phyloP scores from a whole-genome alignment of 106 monocot species.

The Phalaenopsis equestris region DNA sequence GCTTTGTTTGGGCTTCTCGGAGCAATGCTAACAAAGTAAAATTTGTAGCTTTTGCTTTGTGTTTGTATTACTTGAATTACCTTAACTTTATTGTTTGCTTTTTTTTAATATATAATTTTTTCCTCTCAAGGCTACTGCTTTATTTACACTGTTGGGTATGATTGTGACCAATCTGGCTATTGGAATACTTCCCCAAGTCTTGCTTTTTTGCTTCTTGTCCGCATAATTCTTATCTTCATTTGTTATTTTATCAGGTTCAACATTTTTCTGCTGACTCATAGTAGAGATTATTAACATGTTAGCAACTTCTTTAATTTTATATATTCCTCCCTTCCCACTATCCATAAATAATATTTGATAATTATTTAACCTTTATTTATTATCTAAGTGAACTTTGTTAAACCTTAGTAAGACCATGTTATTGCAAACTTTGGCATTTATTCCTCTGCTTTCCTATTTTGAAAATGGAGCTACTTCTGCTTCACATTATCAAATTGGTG shows the following conservation, averaged over 20 bases:
- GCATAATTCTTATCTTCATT: not conserved
- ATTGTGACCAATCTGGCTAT: constrained; percentile 52
- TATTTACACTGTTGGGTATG: constrained; percentile 45
- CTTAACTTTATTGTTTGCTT: not conserved
- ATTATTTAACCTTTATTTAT: too few relatives aligned
- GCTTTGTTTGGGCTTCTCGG: constrained; percentile 78
- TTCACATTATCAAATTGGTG: too few relatives aligned
- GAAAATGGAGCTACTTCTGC: too few relatives aligned
- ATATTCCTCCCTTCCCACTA: too few relatives aligned
- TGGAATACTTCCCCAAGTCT: constrained; percentile 40
- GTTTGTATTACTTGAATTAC: not conserved
- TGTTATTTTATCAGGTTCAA: not conserved
- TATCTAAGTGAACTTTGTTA: too few relatives aligned
- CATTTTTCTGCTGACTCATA: not conserved
- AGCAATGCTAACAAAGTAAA: constrained; percentile 56
- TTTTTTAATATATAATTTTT: not conserved
- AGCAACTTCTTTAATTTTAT: too few relatives aligned
- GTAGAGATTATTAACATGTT: not conserved
- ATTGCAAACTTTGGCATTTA: too few relatives aligned
- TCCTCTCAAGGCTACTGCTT: constrained; percentile 31
- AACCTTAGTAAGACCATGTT: too few relatives aligned
- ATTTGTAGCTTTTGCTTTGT: not conserved
- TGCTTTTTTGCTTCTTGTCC: not conserved
- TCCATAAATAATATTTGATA: too few relatives aligned
- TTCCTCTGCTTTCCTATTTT: too few relatives aligned